These are phyloP conservation scores for Tetraselmis chui DNA, from an alignment of 139 green algal species.

Conservation along the genomic window DNA sequence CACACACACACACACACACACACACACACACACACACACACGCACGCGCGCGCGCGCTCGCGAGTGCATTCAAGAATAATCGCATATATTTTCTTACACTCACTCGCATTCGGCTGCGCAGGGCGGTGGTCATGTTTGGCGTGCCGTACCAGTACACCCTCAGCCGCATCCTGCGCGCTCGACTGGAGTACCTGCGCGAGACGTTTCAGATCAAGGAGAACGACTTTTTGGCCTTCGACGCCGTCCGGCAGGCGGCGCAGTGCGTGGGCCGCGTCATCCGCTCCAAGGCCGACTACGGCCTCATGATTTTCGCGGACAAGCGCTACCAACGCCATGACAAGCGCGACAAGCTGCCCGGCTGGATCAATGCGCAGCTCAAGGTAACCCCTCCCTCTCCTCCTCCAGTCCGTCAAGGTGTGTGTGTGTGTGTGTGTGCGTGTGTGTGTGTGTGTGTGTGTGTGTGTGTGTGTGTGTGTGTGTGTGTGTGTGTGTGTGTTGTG, in stretches of 20 bases:
- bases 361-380: slow-evolving; percentile 87
- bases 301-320: slow-evolving; percentile 37
- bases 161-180: slow-evolving; percentile 25
- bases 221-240: slow-evolving; percentile 97
- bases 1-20: no score
- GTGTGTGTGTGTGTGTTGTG: no score
- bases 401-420: not conserved
- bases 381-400: not conserved
- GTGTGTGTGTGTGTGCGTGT: no score
- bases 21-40: no score
- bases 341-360: slow-evolving; percentile 87
- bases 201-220: slow-evolving; percentile 84
- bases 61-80: no score
- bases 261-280: slow-evolving; percentile 97
- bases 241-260: slow-evolving; percentile 90
- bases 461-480: no score
- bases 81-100: no score
- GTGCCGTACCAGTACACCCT: slow-evolving; percentile 87
- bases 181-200: slow-evolving; percentile 91
- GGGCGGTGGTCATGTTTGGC: slow-evolving; percentile 95
- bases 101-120: no score
- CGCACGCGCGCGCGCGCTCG: no score
- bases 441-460: no score
- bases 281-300: slow-evolving; percentile 81
- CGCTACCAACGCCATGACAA: slow-evolving; percentile 96